Conservation (phyloP, 768 basidiomycete species). For the Mrakia frigida region DNA sequence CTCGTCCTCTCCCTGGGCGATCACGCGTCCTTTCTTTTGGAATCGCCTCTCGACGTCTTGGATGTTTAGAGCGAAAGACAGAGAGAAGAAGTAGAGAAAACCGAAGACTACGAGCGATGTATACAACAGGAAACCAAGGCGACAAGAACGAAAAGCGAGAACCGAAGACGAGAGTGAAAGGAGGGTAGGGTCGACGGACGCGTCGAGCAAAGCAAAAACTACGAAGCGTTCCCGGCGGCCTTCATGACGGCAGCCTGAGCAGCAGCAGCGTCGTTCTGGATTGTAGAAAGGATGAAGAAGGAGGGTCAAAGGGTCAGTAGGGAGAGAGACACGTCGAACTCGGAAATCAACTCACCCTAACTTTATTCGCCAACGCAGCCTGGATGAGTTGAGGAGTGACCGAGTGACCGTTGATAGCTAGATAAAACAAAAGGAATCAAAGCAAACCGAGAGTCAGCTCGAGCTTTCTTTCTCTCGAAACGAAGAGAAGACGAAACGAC, state of each 20-base stretch:
- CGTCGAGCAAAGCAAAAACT: not conserved
- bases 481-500: not conserved
- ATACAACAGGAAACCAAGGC: too few relatives aligned
- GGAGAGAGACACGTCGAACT: not conserved
- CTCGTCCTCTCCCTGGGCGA: too few relatives aligned
- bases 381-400: conserved; percentile 1
- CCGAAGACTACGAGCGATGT: too few relatives aligned
- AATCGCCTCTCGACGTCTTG: too few relatives aligned
- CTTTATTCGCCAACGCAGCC: conserved; percentile 4
- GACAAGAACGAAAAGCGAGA: too few relatives aligned
- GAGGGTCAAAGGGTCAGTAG: not conserved
- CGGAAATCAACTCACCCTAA: not conserved
- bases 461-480: not conserved
- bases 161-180: not conserved
- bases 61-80: too few relatives aligned
- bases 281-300: not conserved
- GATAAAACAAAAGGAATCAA: not conserved
- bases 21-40: too few relatives aligned
- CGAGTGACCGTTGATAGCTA: conserved; percentile 4
- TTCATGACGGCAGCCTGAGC: not conserved
- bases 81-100: too few relatives aligned
- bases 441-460: not conserved
- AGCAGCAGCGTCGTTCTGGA: not conserved
- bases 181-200: too few relatives aligned
- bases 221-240: conserved; percentile 5